Base-by-base conservation (phyloP, 2,329 filamentous ascomycete genomes). In the Monosporascus sp. region DNA sequence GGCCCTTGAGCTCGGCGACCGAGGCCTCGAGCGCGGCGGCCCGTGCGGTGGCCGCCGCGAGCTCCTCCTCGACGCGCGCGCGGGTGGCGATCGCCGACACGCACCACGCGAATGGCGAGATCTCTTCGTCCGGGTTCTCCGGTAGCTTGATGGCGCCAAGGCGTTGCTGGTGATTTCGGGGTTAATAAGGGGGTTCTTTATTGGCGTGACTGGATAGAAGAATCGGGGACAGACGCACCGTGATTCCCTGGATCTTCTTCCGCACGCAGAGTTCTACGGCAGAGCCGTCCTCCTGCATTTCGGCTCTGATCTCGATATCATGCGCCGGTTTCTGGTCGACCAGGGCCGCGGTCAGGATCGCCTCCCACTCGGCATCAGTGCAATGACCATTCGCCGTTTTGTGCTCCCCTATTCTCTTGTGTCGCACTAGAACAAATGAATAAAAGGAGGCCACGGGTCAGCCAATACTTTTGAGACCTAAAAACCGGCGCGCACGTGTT, bases 81-180 rank as follows among this genome's bases (percentile, higher is more conserved):
- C 79, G 74, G 19, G 76, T 72, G 52, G 78, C 71, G 9, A 81
- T 76, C 5, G 84, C 81, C 20, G 75, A 72, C 43, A 78, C 79
- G 55, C 86, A 88, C 88, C 88, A 92, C 52, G 88, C 82, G 56
- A 88, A 87, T 4, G 86, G 72, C 52, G 84, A 79, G 56, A 89
- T 78, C 56, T 80, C 79, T 55, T 84, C 79, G 44, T 81, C 77
- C 37, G 78, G 75, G 53, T 81, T 76, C 59, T 78, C 73, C 38
- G 73, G 69, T 3, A 91, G 72, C 5, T 75, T 72, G 55, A 92
- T 78, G 22, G 79, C 72, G 37, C 88, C 89, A n/a, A 91, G 78
- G 27, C 78, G 82, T 85, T 88, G 84, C 84, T 88, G 58, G 51
- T 46, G 44, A 40, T 49, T 35, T 58, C 43, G 38, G 17, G 17